These are phyloP conservation scores for Psilocybe azurescens DNA, from an alignment of 768 basidiomycete genomes.

Conservation along the genomic window DNA sequence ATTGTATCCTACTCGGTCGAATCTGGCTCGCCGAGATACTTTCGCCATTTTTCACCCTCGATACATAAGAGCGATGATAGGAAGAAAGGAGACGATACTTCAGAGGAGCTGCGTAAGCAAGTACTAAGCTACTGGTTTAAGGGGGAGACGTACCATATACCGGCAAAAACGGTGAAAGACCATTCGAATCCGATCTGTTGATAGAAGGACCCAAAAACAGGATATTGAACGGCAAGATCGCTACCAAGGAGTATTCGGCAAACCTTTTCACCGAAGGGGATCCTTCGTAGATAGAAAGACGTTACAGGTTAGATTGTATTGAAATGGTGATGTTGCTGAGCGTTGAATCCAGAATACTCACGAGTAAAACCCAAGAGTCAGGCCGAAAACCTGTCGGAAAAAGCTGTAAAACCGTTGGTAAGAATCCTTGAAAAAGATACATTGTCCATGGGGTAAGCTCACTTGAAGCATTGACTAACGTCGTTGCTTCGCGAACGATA, in stretches of 20 bases:
- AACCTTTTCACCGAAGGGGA: conserved; percentile 42
- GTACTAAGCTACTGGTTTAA: not conserved
- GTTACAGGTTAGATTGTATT: not conserved
- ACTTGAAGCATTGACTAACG: conserved; percentile 45
- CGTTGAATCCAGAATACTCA: conserved; percentile 15
- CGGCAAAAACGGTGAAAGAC: conserved; percentile 42
- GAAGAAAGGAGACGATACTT: conserved; percentile 39
- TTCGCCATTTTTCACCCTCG: conserved; percentile 40
- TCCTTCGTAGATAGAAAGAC: conserved; percentile 23
- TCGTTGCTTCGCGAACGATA: conserved; percentile 42
- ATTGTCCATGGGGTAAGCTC: conserved; percentile 9
- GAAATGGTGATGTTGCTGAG: too few species aligned
- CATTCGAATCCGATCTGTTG: conserved; percentile 41
- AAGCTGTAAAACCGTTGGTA: conserved; percentile 27
- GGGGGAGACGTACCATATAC: conserved; percentile 32
- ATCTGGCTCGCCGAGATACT: conserved; percentile 28
- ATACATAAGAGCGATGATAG: conserved; percentile 39
- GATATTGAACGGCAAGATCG: not conserved
- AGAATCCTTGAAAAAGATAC: not conserved
- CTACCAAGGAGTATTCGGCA: not conserved
- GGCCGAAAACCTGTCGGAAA: conserved; percentile 41
- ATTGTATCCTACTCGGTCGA: not conserved
- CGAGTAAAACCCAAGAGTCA: conserved; percentile 45
- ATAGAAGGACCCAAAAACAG: not conserved
- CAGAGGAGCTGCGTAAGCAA: not conserved